A percentile compares a stretch with the other conserved stretches of the same genome.
These are phyloP conservation scores for Boletus bicolor DNA, from an alignment of 768 basidiomycete genomes.

Conservation along the genomic window DNA sequence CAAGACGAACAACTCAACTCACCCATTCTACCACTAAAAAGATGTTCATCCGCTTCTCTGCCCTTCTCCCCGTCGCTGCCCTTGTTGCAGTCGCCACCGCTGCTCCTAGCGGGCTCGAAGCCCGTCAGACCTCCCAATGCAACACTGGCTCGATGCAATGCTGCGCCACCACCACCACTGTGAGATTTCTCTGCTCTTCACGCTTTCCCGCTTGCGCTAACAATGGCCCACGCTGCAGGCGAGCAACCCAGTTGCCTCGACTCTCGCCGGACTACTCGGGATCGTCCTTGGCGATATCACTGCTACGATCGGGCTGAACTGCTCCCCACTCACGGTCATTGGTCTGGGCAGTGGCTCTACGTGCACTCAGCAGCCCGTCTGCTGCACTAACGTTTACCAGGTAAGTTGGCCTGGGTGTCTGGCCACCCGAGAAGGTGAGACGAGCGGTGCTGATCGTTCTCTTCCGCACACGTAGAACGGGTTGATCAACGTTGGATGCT, in stretches of 20 bases:
- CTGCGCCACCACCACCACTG: constrained; percentile 2
- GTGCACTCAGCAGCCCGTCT: constrained; percentile 17
- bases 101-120: constrained; percentile 6
- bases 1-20: not conserved
- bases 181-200: not conserved
- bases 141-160: constrained; percentile 12
- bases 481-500: constrained; percentile 14
- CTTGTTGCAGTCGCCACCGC: constrained; percentile 5
- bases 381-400: constrained; percentile 7
- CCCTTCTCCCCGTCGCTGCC: constrained; percentile 10
- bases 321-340: not conserved
- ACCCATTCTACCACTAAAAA: not conserved
- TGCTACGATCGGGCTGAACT: constrained; percentile 8
- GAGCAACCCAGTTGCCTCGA: not conserved
- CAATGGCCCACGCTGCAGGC: not conserved
- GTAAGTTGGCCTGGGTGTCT: not conserved
- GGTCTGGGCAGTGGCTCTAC: not conserved
- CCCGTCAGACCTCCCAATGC: constrained; percentile 1
- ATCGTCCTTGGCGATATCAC: not conserved
- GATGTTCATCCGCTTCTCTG: constrained; percentile 9
- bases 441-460: not conserved
- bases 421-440: too few relatives aligned
- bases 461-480: constrained; percentile 3
- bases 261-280: constrained; percentile 1
- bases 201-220: not conserved